Evolutionary conservation across 192 early-diverging fungal genomes (phyloP).

Genomic region (Coemansia sp.): DNA sequence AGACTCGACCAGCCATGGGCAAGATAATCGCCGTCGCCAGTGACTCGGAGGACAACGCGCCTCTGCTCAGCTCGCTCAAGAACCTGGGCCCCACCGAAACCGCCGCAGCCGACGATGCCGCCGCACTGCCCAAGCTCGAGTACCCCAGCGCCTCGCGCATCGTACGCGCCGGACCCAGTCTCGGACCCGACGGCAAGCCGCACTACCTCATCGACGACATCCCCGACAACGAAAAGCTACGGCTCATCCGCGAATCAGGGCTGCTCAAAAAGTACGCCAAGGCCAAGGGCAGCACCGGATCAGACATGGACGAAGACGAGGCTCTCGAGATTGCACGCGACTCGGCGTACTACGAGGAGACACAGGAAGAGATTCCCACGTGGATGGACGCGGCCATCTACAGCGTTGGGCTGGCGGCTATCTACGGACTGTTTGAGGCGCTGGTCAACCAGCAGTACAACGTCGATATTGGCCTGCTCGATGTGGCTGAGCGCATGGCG

Average conservation of each 20-base stretch:
- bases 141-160: slow-evolving; percentile 34
- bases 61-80: slow-evolving; percentile 21
- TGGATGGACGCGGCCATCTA: slow-evolving; percentile 43
- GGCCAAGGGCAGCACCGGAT: slow-evolving; percentile 15
- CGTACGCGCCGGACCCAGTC: slow-evolving; percentile 30
- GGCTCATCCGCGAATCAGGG: slow-evolving; percentile 47
- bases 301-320: slow-evolving; percentile 17
- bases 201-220: slow-evolving; percentile 52
- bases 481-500: slow-evolving; percentile 28
- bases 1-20: background rate
- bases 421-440: slow-evolving; percentile 44
- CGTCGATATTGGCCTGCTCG: slow-evolving; percentile 23
- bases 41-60: slow-evolving; percentile 35
- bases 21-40: slow-evolving; percentile 34
- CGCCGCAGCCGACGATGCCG: background rate
- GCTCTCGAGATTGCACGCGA: slow-evolving; percentile 5
- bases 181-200: slow-evolving; percentile 39
- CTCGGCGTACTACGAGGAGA: slow-evolving; percentile 2
- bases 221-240: slow-evolving; percentile 47
- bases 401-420: slow-evolving; percentile 22
- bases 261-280: slow-evolving; percentile 36
- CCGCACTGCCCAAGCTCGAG: slow-evolving; percentile 30
- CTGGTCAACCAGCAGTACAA: slow-evolving; percentile 51
- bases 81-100: slow-evolving; percentile 6
- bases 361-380: slow-evolving; percentile 15